Percentiles rank a stretch among this genome's conserved stretches.
Evolutionary conservation across 306 rosid species (phyloP).

Genomic region (Pterocarpus macrocarpus): DNA sequence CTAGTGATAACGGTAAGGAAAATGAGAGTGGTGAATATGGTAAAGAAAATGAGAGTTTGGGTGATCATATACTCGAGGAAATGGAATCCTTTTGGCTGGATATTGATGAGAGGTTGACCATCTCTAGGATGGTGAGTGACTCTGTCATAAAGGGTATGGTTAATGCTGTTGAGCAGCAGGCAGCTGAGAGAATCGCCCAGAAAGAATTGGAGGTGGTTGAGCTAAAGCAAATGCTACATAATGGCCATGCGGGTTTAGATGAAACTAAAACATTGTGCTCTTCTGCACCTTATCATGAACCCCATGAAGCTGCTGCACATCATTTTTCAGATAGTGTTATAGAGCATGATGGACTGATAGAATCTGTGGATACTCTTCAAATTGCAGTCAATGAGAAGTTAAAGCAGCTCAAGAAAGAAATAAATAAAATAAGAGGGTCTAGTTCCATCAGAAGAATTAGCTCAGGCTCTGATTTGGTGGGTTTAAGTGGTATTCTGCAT

Average conservation of each 20-base stretch:
- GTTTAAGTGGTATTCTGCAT: slow-evolving; percentile 72
- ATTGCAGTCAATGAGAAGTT: slow-evolving; percentile 56
- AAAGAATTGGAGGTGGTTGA: slow-evolving; percentile 74
- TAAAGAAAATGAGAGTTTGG: slow-evolving; percentile 54
- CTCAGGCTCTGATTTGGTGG: slow-evolving; percentile 70
- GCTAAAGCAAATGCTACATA: slow-evolving; percentile 62
- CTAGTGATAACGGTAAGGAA: slow-evolving; percentile 47
- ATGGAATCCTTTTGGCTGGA: slow-evolving; percentile 72
- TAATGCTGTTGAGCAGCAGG: slow-evolving; percentile 72
- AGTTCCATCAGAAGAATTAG: slow-evolving; percentile 55
- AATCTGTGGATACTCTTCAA: slow-evolving; percentile 58
- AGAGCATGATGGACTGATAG: slow-evolving; percentile 49
- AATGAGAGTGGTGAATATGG: slow-evolving; percentile 48
- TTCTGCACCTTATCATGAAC: slow-evolving; percentile 26
- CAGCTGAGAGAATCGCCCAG: slow-evolving; percentile 72
- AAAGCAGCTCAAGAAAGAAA: slow-evolving; percentile 69
- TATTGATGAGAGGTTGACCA: slow-evolving; percentile 64
- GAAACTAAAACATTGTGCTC: slow-evolving; percentile 45
- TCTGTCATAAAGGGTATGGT: slow-evolving; percentile 84
- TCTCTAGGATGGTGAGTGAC: slow-evolving; percentile 94
- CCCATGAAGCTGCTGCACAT: slow-evolving; percentile 30
- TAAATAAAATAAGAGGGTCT: slow-evolving; percentile 61
- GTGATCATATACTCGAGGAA: slow-evolving; percentile 62
- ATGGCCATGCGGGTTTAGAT: slow-evolving; percentile 47
- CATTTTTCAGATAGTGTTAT: slow-evolving; percentile 41